phyloP scores from a whole-genome alignment of 345 rosid genomes.

The Raphanus raphanistrum region DNA sequence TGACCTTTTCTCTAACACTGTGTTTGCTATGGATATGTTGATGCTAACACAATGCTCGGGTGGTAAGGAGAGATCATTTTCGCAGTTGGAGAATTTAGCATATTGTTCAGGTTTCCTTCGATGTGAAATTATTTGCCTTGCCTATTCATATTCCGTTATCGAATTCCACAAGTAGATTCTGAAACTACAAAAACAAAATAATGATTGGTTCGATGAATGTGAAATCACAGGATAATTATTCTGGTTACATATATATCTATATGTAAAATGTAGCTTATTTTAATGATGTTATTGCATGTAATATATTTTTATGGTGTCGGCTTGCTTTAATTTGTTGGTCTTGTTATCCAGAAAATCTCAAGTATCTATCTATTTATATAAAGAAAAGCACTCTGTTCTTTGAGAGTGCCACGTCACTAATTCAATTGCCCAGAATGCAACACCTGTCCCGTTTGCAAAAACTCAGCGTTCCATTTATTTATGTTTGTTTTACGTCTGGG shows the following conservation, averaged over 20 bases:
- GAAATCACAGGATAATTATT: background rate
- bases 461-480: too few species aligned
- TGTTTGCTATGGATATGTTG: slow-evolving; percentile 37
- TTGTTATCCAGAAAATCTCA: too few species aligned
- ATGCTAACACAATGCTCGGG: slow-evolving; percentile 51
- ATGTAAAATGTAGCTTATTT: background rate
- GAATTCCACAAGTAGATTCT: slow-evolving; percentile 27
- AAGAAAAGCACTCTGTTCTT: too few species aligned
- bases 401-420: too few species aligned
- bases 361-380: too few species aligned
- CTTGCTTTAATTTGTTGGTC: too few species aligned
- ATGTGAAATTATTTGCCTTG: slow-evolving; percentile 18
- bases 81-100: slow-evolving; percentile 45
- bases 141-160: slow-evolving; percentile 14
- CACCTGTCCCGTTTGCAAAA: too few species aligned
- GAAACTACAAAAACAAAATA: background rate
- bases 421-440: too few species aligned
- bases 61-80: slow-evolving; percentile 9
- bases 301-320: background rate
- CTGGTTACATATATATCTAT: background rate
- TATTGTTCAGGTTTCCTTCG: slow-evolving; percentile 40
- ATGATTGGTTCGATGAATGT: background rate
- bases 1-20: slow-evolving; percentile 33
- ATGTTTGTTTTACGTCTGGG: too few species aligned
- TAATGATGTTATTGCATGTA: background rate